These are phyloP conservation scores for Artemisia tridentata DNA, from an alignment of 129 eudicot species.

Conservation along the genomic window DNA sequence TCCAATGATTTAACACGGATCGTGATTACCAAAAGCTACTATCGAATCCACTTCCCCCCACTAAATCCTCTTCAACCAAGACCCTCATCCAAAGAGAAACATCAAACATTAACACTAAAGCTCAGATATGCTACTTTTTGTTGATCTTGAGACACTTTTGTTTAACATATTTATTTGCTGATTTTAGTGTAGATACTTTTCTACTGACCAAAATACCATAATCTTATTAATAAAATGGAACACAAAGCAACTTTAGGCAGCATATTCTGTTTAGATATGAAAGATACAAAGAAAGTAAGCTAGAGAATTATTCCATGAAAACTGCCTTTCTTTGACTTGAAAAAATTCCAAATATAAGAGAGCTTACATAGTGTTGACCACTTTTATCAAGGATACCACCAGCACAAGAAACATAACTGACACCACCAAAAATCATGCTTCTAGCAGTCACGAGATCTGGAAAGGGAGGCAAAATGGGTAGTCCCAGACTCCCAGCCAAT, in stretches of 20 bases:
- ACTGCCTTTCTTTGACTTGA: constrained; percentile 1
- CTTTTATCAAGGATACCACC: too few species aligned
- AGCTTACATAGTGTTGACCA: too few species aligned
- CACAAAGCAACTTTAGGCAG: constrained; percentile 5
- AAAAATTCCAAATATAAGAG: too few species aligned
- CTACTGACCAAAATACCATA: not conserved
- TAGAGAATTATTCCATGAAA: constrained; percentile 13
- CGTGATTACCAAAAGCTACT: constrained; percentile 27
- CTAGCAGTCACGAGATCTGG: too few species aligned
- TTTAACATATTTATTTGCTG: constrained; percentile 10
- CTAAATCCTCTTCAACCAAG: constrained; percentile 32
- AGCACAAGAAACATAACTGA: too few species aligned
- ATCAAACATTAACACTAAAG: constrained; percentile 23
- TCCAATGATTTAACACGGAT: constrained; percentile 29
- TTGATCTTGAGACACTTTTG: constrained; percentile 17
- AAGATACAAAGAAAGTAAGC: not conserved
- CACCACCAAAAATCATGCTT: too few species aligned
- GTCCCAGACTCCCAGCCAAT: too few species aligned
- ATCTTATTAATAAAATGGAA: not conserved
- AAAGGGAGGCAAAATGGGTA: too few species aligned
- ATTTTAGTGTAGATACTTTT: constrained; percentile 11
- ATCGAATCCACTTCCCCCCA: constrained; percentile 29
- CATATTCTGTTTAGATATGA: constrained; percentile 8
- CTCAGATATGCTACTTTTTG: constrained; percentile 21
- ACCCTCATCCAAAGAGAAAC: constrained; percentile 34